Percentiles rank a stretch among this genome's conserved stretches.
phyloP scores from a whole-genome alignment of 139 green algal species.

The Chlorella sp. region DNA sequence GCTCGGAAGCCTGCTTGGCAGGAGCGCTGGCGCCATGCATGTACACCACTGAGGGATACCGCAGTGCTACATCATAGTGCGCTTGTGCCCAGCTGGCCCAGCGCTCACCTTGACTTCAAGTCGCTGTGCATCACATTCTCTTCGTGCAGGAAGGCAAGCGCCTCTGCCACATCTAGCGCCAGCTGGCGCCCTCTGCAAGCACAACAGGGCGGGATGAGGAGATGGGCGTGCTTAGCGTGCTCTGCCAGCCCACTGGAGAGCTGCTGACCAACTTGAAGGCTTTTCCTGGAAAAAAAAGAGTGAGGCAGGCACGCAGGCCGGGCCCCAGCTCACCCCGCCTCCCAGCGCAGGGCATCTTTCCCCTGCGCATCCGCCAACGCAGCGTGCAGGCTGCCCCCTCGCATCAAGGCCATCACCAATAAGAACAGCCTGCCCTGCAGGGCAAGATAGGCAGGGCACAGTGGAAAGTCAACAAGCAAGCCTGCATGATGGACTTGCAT shows the following conservation, averaged over 20 bases:
- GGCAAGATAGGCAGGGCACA: too few species aligned
- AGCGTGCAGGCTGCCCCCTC: neutral
- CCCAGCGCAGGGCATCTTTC: neutral
- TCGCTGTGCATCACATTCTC: neutral
- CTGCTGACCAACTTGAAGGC: too few species aligned
- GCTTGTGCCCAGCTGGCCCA: too few species aligned
- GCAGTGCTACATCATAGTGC: too few species aligned
- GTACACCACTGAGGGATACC: too few species aligned
- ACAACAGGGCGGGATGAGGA: too few species aligned
- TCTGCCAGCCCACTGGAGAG: too few species aligned
- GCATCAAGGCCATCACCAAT: slow-evolving; percentile 16
- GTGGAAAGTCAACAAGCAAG: neutral
- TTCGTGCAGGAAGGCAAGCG: slow-evolving; percentile 9
- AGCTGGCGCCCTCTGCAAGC: neutral
- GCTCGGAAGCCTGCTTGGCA: too few species aligned
- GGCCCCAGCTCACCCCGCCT: neutral
- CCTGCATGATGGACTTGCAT: too few species aligned
- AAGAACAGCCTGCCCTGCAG: slow-evolving; percentile 2
- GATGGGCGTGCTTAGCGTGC: too few species aligned
- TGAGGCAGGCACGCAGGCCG: neutral
- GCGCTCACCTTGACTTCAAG: neutral
- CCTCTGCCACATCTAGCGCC: slow-evolving; percentile 8
- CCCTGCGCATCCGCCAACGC: neutral
- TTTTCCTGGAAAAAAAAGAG: too few species aligned
- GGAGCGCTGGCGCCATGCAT: too few species aligned